Base-by-base conservation (phyloP, 2,329 filamentous ascomycete species). In the Drechslera avenae region DNA sequence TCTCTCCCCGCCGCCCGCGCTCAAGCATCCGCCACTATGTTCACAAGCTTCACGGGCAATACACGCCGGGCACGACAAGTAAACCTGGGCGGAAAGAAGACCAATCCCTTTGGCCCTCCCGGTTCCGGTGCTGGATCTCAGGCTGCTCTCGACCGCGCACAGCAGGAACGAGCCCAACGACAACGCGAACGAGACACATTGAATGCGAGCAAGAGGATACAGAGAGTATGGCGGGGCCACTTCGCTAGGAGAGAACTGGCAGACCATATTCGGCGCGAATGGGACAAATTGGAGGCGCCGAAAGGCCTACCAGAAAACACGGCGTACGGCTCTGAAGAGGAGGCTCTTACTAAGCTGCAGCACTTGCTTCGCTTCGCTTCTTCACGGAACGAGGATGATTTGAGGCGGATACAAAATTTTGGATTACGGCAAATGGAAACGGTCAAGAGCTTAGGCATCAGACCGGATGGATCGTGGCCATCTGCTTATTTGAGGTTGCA, bases 11-110 rank as follows among this genome's bases (percentile, higher is more conserved):
- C 26, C 10, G n/a, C n/a, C n/a, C n/a, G n/a, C 36, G 17, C 7
- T 46, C 45, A 10, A 46, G 10, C 39, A n/a, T 40, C 37, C 52
- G 56, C 57, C 55, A 59, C 59, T 59, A 97, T 97, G 93, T 95
- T 94, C 77, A 87, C 89, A 55, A 91, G 89, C 46, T 99, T 99
- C 77, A 94, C 90, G 18, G 94, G 94, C 63, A 90, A 78, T 75
- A 90, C 91, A 64, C 87, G 90, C 67, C 89, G 90, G 61, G 87
- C 88, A 55, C 87, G 94, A 60, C 92, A 97, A 73, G 91, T 97
- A 71, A 97, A 97, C 75, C 86, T 99, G 55, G 94, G 91, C 60
- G 94, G 91, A 56, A 88, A 92, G 63, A 85, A 84, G 59, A 79
- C 80, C 42, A 96, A 96, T 67, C 90, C 91, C 3, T 96, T 94